These are phyloP conservation scores for Fusarium piperis DNA, from an alignment of 2,329 filamentous ascomycete species.

Conservation along the genomic window DNA sequence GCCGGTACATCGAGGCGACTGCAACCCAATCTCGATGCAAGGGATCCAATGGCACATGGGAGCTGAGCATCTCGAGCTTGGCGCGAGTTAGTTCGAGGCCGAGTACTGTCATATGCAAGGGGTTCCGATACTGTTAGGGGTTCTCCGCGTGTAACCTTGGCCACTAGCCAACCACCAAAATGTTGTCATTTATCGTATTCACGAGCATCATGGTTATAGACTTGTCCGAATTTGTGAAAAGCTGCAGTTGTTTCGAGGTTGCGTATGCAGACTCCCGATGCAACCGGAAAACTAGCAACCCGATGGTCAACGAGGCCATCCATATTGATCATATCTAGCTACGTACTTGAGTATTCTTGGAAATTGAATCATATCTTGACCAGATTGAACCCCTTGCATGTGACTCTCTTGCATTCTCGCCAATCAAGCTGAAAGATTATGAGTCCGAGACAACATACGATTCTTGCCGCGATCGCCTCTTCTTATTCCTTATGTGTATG, in stretches of 20 bases:
- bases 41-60: conserved; percentile 8
- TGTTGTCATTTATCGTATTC: conserved; percentile 1
- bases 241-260: conserved; percentile 12
- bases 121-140: conserved; percentile 10
- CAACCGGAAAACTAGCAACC: neutral
- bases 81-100: conserved; percentile 3
- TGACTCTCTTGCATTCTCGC: conserved; percentile 9
- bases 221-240: conserved; percentile 21
- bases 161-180: neutral
- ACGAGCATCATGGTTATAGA: neutral
- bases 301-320: neutral
- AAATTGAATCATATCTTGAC: neutral
- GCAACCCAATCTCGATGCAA: conserved; percentile 27
- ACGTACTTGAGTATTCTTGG: neutral
- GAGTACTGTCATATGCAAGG: conserved; percentile 29
- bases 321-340: conserved; percentile 2
- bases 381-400: conserved; percentile 23
- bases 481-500: neutral
- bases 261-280: conserved; percentile 3
- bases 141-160: conserved; percentile 15
- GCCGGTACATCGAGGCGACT: conserved; percentile 17
- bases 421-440: neutral
- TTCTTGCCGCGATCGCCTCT: neutral
- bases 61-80: neutral
- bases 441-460: conserved; percentile 25